Percentiles rank a stretch among this genome's conserved stretches.
These are phyloP conservation scores for Eucalyptus virginea DNA, from an alignment of 345 rosid species.

Conservation along the genomic window DNA sequence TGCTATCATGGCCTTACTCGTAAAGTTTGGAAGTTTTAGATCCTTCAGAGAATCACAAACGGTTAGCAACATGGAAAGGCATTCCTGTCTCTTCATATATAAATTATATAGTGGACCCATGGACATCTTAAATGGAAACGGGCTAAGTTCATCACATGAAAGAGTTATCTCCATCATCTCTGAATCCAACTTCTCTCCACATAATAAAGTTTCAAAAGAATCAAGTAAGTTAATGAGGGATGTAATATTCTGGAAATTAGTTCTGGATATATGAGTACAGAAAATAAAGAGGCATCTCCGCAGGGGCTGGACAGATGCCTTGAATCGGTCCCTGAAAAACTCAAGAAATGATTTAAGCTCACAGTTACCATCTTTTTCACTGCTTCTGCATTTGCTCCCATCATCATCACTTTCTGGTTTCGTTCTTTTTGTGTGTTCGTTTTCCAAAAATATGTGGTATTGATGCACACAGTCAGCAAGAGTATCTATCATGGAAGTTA, in stretches of 20 bases:
- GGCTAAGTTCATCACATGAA: background rate
- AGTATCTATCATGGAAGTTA: constrained; percentile 8
- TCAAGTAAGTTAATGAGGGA: constrained; percentile 5
- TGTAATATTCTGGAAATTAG: background rate
- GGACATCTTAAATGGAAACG: background rate
- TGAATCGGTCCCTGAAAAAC: constrained; percentile 7
- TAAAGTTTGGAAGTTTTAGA: constrained; percentile 13
- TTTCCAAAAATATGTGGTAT: constrained; percentile 12
- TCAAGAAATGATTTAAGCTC: constrained; percentile 6
- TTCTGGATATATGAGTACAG: constrained; percentile 14
- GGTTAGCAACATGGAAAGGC: constrained; percentile 1
- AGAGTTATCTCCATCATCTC: constrained; percentile 6
- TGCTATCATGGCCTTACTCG: background rate
- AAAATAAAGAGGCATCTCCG: constrained; percentile 7
- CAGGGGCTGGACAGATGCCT: background rate
- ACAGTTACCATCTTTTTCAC: background rate
- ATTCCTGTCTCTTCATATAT: constrained; percentile 4
- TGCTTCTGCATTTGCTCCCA: background rate
- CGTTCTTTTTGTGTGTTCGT: background rate
- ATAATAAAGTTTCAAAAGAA: constrained; percentile 2
- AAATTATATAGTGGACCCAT: background rate
- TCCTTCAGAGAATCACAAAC: background rate
- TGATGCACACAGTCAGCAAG: constrained; percentile 10
- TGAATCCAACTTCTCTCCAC: background rate
- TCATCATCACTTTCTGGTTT: background rate